Conservation (phyloP, 805 yeast genomes). For the Wickerhamia fluorescens region DNA sequence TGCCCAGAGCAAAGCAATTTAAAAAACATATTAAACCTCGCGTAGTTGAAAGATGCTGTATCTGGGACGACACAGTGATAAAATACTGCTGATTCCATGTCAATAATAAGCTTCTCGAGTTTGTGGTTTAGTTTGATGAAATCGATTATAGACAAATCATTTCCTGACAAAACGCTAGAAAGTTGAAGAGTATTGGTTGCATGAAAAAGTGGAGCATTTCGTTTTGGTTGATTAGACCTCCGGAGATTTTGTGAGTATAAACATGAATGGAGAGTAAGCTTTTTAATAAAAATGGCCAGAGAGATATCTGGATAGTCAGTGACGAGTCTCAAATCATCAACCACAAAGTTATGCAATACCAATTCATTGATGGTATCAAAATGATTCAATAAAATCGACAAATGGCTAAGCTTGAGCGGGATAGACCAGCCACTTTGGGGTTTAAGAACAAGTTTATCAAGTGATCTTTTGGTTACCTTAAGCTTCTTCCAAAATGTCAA, state of each 20-base stretch:
- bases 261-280: conserved; percentile 16
- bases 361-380: conserved; percentile 34
- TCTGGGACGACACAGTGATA: conserved; percentile 12
- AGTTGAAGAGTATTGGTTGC: conserved; percentile 33
- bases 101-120: conserved; percentile 36
- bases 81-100: conserved; percentile 43
- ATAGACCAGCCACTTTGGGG: conserved; percentile 48
- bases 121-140: conserved; percentile 32
- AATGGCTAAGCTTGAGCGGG: conserved; percentile 38
- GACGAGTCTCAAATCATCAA: conserved; percentile 33
- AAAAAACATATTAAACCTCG: conserved; percentile 19
- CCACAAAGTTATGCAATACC: conserved; percentile 38
- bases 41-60: conserved; percentile 21
- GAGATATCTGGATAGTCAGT: conserved; percentile 3
- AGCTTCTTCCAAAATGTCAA: conserved; percentile 4
- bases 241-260: conserved; percentile 11
- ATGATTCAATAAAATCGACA: conserved; percentile 39
- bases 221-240: conserved; percentile 7
- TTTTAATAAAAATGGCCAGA: conserved; percentile 5
- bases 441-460: conserved; percentile 29
- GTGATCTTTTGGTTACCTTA: conserved; percentile 5
- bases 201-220: conserved; percentile 29
- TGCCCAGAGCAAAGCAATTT: conserved; percentile 27
- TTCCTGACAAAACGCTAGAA: conserved; percentile 31
- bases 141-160: conserved; percentile 44